phyloP scores from a whole-genome alignment of 2,329 filamentous ascomycete species.

The Phaeosphaeriaceae sp. region DNA sequence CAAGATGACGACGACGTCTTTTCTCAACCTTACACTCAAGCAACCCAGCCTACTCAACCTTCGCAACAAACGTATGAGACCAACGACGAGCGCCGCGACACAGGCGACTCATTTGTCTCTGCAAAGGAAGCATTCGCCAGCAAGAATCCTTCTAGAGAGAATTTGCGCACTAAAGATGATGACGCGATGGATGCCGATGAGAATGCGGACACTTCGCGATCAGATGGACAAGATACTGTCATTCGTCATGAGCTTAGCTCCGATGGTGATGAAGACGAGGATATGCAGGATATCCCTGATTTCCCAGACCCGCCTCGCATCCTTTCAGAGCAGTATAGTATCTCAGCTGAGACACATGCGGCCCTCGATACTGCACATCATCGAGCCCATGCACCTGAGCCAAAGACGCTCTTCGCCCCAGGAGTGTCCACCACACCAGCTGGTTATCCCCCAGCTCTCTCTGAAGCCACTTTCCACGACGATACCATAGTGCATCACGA shows the following conservation, averaged over 20 bases:
- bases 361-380: constrained; percentile 35
- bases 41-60: constrained; percentile 42
- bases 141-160: constrained; percentile 37
- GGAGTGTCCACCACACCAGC: constrained; percentile 28
- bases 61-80: constrained; percentile 28
- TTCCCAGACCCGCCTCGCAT: constrained; percentile 30
- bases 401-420: constrained; percentile 26
- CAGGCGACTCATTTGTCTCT: constrained; percentile 57
- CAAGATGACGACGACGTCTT: constrained; percentile 40
- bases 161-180: constrained; percentile 24
- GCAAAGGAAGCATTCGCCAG: constrained; percentile 52
- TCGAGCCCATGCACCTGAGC: constrained; percentile 28
- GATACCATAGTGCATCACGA: constrained; percentile 41
- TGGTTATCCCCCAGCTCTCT: constrained; percentile 27
- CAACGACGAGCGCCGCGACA: constrained; percentile 38
- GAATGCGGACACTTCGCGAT: constrained; percentile 26
- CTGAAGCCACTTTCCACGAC: constrained; percentile 29
- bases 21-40: constrained; percentile 39
- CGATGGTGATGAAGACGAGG: constrained; percentile 22
- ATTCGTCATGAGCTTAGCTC: constrained; percentile 31
- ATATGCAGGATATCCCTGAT: constrained; percentile 24
- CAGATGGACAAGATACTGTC: constrained; percentile 33
- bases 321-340: constrained; percentile 40
- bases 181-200: constrained; percentile 44
- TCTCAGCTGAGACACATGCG: constrained; percentile 41